phyloP scores from a whole-genome alignment of 805 yeast genomes.

The Blastobotrys chiropterorum region DNA sequence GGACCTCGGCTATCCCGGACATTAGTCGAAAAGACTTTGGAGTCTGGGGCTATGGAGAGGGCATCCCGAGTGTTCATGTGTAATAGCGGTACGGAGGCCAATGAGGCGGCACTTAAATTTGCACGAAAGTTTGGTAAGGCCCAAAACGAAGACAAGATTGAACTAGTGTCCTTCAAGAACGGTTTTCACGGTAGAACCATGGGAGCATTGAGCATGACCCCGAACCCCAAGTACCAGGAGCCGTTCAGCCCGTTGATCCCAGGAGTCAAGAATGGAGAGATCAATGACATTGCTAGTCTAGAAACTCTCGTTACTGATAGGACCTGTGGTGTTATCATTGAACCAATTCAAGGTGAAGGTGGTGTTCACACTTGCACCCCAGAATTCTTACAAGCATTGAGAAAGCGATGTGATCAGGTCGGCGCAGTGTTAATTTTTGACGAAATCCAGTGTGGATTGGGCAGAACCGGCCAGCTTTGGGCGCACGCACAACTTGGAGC shows the following conservation, averaged over 20 bases:
- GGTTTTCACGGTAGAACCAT: slow-evolving; percentile 94
- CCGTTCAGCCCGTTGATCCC: slow-evolving; percentile 93
- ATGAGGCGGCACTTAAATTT: slow-evolving; percentile 72
- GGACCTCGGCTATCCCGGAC: slow-evolving; percentile 72
- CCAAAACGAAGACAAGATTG: slow-evolving; percentile 37
- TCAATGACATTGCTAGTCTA: slow-evolving; percentile 56
- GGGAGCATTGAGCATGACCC: slow-evolving; percentile 90
- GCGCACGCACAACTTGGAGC: slow-evolving; percentile 78
- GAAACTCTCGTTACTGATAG: slow-evolving; percentile 49
- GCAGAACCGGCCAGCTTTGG: slow-evolving; percentile 90
- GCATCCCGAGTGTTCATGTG: slow-evolving; percentile 70
- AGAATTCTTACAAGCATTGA: slow-evolving; percentile 61
- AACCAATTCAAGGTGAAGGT: slow-evolving; percentile 98
- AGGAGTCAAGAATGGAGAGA: slow-evolving; percentile 65
- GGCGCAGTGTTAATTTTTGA: slow-evolving; percentile 81
- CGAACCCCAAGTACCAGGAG: slow-evolving; percentile 84
- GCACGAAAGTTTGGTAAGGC: slow-evolving; percentile 74
- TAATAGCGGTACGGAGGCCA: slow-evolving; percentile 75
- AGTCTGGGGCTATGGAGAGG: slow-evolving; percentile 71
- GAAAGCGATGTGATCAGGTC: slow-evolving; percentile 57
- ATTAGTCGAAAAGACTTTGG: slow-evolving; percentile 60
- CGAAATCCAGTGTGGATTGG: slow-evolving; percentile 96
- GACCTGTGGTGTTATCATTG: slow-evolving; percentile 89
- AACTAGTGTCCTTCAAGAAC: slow-evolving; percentile 78
- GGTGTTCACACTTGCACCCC: slow-evolving; percentile 68